Evolutionary conservation across 345 rosid genomes (phyloP).

Genomic region (Rhizophora mangle): DNA sequence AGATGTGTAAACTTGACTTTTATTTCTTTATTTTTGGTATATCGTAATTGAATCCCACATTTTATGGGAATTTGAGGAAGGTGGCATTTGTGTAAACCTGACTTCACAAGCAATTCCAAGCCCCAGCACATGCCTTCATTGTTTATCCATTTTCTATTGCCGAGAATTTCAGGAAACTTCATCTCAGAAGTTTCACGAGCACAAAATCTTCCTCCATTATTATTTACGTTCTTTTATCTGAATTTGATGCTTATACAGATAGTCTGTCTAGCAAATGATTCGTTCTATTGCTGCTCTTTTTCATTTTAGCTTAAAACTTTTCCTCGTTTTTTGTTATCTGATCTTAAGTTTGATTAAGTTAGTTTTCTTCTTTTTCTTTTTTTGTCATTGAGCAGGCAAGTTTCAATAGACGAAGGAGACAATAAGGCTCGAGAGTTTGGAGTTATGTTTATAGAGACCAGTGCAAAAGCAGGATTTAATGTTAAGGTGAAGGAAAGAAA

Average conservation of each 20-base stretch:
- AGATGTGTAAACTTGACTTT: not conserved
- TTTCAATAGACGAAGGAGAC: conserved; percentile 91
- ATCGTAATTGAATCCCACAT: no score
- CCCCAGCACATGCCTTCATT: not conserved
- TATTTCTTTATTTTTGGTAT: no score
- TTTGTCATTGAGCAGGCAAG: conserved; percentile 57
- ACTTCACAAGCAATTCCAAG: no score
- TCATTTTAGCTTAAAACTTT: not conserved
- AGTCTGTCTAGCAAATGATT: not conserved
- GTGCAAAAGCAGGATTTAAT: conserved; percentile 94
- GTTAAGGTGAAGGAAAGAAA: conserved; percentile 52
- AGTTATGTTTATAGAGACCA: conserved; percentile 88
- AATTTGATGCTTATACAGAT: not conserved
- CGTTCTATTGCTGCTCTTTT: not conserved
- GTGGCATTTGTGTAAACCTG: no score
- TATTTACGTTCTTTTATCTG: not conserved
- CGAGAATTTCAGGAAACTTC: no score
- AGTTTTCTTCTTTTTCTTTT: not conserved
- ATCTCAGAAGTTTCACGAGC: not conserved
- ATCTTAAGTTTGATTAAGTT: not conserved
- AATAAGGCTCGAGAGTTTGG: conserved; percentile 76
- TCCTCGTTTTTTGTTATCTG: not conserved
- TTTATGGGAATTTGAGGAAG: no score
- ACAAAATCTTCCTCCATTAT: not conserved
- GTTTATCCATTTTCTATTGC: not conserved